Evolutionary conservation across 306 rosid species (phyloP).

Genomic region (Gastrolobium villosum): DNA sequence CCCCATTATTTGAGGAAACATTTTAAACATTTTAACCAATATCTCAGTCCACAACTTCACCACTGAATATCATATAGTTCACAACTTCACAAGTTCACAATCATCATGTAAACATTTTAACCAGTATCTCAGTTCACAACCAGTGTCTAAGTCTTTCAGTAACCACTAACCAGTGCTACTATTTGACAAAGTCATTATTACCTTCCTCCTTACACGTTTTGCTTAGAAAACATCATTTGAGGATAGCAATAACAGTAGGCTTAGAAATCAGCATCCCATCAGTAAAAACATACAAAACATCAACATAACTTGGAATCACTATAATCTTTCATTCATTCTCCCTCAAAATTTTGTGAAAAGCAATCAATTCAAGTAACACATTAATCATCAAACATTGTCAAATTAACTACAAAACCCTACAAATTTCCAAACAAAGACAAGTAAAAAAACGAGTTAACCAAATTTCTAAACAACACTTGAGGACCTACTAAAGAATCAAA

Average conservation of each 20-base stretch:
- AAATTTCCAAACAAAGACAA: background rate
- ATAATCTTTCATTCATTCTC: background rate
- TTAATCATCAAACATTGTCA: slow-evolving; percentile 15
- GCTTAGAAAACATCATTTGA: slow-evolving; percentile 13
- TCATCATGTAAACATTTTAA: background rate
- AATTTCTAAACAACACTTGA: too few species aligned
- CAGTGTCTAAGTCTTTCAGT: slow-evolving; percentile 24
- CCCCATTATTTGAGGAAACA: too few species aligned
- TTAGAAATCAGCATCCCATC: background rate
- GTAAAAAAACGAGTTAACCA: too few species aligned
- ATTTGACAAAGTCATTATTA: background rate
- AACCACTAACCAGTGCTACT: slow-evolving; percentile 2
- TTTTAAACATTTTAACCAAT: too few species aligned
- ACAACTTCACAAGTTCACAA: too few species aligned
- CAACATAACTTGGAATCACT: background rate
- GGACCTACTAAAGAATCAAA: too few species aligned
- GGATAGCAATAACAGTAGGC: background rate
- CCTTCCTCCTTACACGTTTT: background rate
- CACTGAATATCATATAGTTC: too few species aligned
- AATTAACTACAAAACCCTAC: slow-evolving; percentile 11
- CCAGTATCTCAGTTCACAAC: background rate
- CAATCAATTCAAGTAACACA: background rate
- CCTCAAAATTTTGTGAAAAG: background rate
- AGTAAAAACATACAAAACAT: slow-evolving; percentile 1
- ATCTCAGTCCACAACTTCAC: too few species aligned